Conservation (phyloP, 2,329 filamentous ascomycete species). For the Phialophora verrucosa region DNA sequence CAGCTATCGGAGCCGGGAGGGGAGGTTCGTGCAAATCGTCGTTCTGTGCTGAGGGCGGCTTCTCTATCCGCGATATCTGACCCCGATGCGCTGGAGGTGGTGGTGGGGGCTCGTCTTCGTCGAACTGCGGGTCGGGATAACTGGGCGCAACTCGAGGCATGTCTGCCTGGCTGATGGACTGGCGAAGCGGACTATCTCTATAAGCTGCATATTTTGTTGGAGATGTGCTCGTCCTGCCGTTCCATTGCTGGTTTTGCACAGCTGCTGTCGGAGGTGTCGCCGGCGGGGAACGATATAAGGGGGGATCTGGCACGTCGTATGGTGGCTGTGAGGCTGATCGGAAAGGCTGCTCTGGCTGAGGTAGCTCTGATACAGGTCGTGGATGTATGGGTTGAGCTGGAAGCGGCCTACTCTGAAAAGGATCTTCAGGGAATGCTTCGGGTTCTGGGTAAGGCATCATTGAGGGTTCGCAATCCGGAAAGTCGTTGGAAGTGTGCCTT, state of each 20-base stretch:
- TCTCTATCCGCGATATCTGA: conserved; percentile 19
- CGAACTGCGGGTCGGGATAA: conserved; percentile 30
- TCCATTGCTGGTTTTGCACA: conserved; percentile 26
- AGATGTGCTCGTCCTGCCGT: conserved; percentile 36
- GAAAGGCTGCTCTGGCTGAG: neutral
- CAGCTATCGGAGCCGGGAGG: conserved; percentile 21
- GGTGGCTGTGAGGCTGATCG: conserved; percentile 18
- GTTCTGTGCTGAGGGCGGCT: neutral
- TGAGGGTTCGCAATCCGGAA: conserved; percentile 12
- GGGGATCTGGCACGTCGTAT: conserved; percentile 9
- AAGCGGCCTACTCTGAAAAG: conserved; percentile 50
- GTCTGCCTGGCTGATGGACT: conserved; percentile 41
- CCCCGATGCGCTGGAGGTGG: conserved; percentile 45
- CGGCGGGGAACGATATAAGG: conserved; percentile 28
- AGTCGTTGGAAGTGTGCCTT: conserved; percentile 22
- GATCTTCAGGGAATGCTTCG: conserved; percentile 8
- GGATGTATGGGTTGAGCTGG: conserved; percentile 55
- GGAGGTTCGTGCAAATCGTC: conserved; percentile 30
- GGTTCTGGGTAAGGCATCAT: conserved; percentile 2
- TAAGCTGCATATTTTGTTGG: conserved; percentile 38
- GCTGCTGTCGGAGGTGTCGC: conserved; percentile 22
- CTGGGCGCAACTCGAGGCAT: conserved; percentile 31
- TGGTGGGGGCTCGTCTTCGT: conserved; percentile 43
- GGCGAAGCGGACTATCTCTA: conserved; percentile 41
- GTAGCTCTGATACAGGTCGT: conserved; percentile 53